Percentiles rank a stretch among this genome's conserved stretches.
phyloP scores from a whole-genome alignment of 83 land plant genomes.

The Larix sibirica region DNA sequence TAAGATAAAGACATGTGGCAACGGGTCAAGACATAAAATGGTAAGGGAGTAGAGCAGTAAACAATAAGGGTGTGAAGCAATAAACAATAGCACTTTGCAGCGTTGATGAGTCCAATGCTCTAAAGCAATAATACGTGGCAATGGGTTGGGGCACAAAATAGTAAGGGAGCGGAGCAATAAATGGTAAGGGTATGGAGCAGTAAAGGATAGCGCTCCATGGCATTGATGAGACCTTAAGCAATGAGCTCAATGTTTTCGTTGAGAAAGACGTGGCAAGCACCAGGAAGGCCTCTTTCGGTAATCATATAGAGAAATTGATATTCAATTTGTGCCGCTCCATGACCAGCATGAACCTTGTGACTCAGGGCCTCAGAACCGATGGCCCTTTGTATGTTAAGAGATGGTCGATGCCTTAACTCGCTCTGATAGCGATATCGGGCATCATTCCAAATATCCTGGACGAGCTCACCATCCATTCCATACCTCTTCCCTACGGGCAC shows the following conservation, averaged over 20 bases:
- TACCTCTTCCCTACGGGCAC: slow-evolving; percentile 36
- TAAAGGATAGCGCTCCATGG: too few relatives aligned
- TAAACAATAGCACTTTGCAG: too few relatives aligned
- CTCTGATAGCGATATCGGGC: slow-evolving; percentile 35
- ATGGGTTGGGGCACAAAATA: too few relatives aligned
- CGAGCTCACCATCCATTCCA: slow-evolving; percentile 53
- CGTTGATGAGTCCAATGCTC: too few relatives aligned
- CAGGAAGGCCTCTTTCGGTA: slow-evolving; percentile 32
- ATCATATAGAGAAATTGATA: slow-evolving; percentile 24
- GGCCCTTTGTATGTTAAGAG: slow-evolving; percentile 23
- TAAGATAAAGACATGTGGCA: too few relatives aligned
- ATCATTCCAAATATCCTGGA: slow-evolving; percentile 32
- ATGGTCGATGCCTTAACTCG: slow-evolving; percentile 60
- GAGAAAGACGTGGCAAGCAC: slow-evolving; percentile 26
- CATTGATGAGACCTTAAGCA: too few relatives aligned
- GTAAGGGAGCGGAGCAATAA: too few relatives aligned
- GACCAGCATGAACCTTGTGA: slow-evolving; percentile 19
- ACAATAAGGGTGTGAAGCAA: too few relatives aligned
- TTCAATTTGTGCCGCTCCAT: slow-evolving; percentile 41
- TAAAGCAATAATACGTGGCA: too few relatives aligned
- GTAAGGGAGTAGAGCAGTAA: too few relatives aligned
- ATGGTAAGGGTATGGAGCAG: too few relatives aligned
- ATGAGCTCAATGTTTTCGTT: slow-evolving; percentile 21
- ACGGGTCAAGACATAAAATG: too few relatives aligned
- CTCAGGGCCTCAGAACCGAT: background rate